phyloP scores from a whole-genome alignment of 345 rosid species.

The Rubroshorea leprosula region DNA sequence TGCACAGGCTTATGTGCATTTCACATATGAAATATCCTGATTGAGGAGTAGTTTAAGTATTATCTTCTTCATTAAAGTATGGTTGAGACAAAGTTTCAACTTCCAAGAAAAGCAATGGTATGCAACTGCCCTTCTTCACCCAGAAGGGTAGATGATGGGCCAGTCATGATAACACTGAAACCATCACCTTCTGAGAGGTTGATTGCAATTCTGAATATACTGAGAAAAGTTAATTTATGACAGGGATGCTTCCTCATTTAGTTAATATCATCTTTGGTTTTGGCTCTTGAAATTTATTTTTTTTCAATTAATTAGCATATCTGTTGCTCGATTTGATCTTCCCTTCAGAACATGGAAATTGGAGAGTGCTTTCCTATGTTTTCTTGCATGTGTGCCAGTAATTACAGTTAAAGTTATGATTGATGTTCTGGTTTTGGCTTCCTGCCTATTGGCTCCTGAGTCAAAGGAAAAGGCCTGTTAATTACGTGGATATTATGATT shows the following conservation, averaged over 20 bases:
- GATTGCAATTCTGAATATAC: too few relatives aligned
- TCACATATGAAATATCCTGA: not conserved
- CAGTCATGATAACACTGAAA: too few relatives aligned
- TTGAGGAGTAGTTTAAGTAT: not conserved
- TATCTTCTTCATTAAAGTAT: not conserved
- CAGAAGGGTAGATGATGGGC: too few relatives aligned
- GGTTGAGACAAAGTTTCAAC: too few relatives aligned
- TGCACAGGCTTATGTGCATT: not conserved
- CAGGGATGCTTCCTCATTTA: not conserved
- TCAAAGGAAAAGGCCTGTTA: not conserved
- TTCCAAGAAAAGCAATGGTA: not conserved
- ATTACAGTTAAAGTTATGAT: not conserved
- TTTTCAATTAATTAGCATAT: not conserved
- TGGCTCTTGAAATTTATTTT: not conserved
- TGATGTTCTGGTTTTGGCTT: not conserved
- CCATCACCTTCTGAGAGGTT: too few relatives aligned
- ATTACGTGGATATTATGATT: not conserved
- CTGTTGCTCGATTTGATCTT: not conserved
- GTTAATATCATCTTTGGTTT: not conserved
- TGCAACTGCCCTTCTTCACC: too few relatives aligned
- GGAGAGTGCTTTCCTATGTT: not conserved
- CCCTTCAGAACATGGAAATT: not conserved
- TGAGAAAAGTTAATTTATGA: too few relatives aligned
- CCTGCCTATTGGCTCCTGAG: slow-evolving; percentile 2
- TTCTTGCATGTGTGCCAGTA: not conserved